Evolutionary conservation across 352 stramenopile species (phyloP).

Genomic region (Globisporangium emineosum): DNA sequence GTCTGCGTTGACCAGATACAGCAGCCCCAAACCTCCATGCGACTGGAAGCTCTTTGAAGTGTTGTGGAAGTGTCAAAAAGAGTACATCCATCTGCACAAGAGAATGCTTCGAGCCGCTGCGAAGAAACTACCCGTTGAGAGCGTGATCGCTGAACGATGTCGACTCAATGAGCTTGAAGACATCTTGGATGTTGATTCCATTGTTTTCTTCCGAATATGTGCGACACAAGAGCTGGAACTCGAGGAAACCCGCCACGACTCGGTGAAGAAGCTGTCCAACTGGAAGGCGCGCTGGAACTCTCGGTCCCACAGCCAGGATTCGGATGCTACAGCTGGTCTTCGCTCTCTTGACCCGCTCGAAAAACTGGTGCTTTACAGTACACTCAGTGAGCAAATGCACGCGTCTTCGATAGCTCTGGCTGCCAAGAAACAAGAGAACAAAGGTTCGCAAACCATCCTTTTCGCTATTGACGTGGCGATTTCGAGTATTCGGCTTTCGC

Average conservation of each 20-base stretch:
- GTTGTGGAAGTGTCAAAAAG: conserved; percentile 55
- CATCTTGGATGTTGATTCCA: conserved; percentile 64
- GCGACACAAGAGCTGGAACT: conserved; percentile 60
- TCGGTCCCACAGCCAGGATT: conserved; percentile 18
- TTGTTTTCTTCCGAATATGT: conserved; percentile 81
- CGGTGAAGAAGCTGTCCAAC: conserved; percentile 55
- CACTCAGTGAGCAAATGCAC: conserved; percentile 60
- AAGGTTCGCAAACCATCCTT: conserved; percentile 51
- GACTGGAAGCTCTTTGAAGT: conserved; percentile 65
- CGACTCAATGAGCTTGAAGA: conserved; percentile 67
- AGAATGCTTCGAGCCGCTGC: conserved; percentile 52
- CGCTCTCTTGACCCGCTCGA: conserved; percentile 36
- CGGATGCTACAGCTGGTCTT: conserved; percentile 13
- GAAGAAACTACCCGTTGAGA: conserved; percentile 52
- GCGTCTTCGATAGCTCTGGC: conserved; percentile 44
- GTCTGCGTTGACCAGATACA: conserved; percentile 14
- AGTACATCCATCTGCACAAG: conserved; percentile 80
- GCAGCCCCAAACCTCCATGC: conserved; percentile 19
- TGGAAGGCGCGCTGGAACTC: conserved; percentile 72
- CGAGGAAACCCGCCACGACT: conserved; percentile 63
- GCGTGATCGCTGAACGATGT: conserved; percentile 39
- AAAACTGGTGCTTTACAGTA: conserved; percentile 50
- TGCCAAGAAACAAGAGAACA: conserved; percentile 38
- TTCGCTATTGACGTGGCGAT: conserved; percentile 67
- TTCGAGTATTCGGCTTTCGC: conserved; percentile 46